phyloP scores from a whole-genome alignment of 2,329 filamentous ascomycete genomes.

The Arthrobotrys sinensis region DNA sequence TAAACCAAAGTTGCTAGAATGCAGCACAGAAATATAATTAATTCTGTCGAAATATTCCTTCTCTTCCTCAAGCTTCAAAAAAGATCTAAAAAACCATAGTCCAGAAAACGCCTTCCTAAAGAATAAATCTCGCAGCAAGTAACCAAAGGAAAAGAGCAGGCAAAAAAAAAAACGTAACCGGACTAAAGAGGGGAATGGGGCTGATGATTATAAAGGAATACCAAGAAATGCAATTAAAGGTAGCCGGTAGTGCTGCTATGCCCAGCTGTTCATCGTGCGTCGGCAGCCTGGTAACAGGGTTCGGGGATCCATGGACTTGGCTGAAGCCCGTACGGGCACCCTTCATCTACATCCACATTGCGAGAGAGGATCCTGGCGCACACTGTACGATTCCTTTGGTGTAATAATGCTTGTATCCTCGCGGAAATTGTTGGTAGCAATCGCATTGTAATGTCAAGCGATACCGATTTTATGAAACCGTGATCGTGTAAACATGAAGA shows the following conservation, averaged over 20 bases:
- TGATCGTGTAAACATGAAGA: too few relatives aligned
- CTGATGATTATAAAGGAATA: constrained; percentile 51
- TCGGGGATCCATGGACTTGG: constrained; percentile 15
- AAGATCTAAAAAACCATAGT: constrained; percentile 3
- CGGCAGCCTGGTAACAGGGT: constrained; percentile 29
- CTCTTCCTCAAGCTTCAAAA: constrained; percentile 32
- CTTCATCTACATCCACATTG: background rate
- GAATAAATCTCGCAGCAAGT: constrained; percentile 12
- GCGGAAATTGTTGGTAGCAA: background rate
- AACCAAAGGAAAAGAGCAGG: constrained; percentile 16
- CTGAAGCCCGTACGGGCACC: background rate
- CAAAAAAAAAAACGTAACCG: constrained; percentile 15
- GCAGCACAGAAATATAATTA: background rate
- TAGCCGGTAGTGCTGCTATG: constrained; percentile 18
- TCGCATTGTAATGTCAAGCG: too few relatives aligned
- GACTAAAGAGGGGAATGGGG: constrained; percentile 30
- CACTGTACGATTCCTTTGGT: background rate
- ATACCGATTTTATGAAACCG: background rate
- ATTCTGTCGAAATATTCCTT: background rate
- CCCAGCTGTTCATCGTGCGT: constrained; percentile 14
- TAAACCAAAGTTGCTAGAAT: background rate
- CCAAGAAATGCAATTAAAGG: constrained; percentile 32
- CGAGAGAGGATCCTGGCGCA: background rate
- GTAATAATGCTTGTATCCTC: background rate
- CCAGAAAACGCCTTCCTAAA: constrained; percentile 10